phyloP scores from a whole-genome alignment of 768 basidiomycete genomes.

The Pleurotus tuoliensis region DNA sequence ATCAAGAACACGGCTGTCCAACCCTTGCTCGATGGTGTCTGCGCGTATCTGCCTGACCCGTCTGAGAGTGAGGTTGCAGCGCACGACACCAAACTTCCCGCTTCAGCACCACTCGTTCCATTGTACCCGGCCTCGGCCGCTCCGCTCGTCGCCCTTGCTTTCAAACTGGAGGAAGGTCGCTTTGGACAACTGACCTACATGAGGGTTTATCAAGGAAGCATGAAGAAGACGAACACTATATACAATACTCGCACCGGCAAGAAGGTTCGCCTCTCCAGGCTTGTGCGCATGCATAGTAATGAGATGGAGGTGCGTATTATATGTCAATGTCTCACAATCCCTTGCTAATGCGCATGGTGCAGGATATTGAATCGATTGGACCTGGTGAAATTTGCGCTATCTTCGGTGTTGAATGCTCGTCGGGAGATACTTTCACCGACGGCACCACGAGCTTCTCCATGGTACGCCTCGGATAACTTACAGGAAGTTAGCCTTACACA shows the following conservation, averaged over 20 bases:
- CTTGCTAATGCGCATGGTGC: neutral
- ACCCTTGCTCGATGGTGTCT: conserved; percentile 90
- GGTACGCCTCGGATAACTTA: conserved; percentile 42
- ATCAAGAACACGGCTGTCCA: conserved; percentile 98
- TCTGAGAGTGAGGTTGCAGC: conserved; percentile 75
- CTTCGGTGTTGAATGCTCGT: conserved; percentile 97
- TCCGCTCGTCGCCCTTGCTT: conserved; percentile 90
- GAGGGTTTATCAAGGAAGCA: conserved; percentile 92
- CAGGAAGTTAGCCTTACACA: neutral
- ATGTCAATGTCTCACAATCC: neutral
- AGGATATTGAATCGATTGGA: conserved; percentile 91
- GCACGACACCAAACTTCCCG: conserved; percentile 72
- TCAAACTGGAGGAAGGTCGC: conserved; percentile 97
- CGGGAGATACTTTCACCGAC: conserved; percentile 97
- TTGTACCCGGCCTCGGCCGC: conserved; percentile 81
- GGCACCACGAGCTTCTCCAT: conserved; percentile 86
- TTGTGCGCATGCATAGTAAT: conserved; percentile 97
- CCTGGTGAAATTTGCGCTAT: conserved; percentile 99
- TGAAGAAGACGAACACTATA: conserved; percentile 83
- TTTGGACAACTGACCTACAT: conserved; percentile 99
- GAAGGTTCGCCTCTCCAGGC: conserved; percentile 92
- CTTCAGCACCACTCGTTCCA: conserved; percentile 63
- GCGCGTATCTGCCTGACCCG: conserved; percentile 91
- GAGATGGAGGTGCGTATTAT: conserved; percentile 85
- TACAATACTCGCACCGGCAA: conserved; percentile 94